Evolutionary conservation across 129 eudicot species (phyloP), one percentile per base, ranked within the genome.

Genomic region (Flaveria linearis): DNA sequence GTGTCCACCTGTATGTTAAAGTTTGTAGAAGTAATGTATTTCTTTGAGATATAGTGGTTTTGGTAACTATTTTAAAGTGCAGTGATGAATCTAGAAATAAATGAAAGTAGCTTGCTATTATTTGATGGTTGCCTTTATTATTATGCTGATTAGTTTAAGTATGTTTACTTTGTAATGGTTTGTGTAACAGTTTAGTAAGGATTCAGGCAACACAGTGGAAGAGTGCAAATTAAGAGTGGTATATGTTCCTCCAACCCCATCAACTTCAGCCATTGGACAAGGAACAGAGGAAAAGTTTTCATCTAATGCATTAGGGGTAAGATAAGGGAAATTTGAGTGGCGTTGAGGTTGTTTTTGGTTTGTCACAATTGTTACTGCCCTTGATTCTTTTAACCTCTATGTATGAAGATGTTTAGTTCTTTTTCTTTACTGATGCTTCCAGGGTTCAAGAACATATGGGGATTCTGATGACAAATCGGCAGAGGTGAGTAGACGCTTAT

Each of bases 211-310:
- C 74, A 65, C 46, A 9, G 90, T 93, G 9, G 97, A 93, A 73
- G 98, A 93, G 76, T 86, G 97, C 91, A 90, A 87, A 85, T 84
- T 93, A 82, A 86, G 63, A 87, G 98, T 93, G 74, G 16, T 88
- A 20, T 93, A 93, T 85, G 81, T 88, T 30, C 83, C 90, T 51
- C 87, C 87, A 69, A 89, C 88, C 7, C 92, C 92, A 14, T 85
- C 96, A 62, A 73, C 78, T 67, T 80, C 83, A 41, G 85, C 95
- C 3, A 86, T 88, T 74, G 80, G 87, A 57, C 95, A 88, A 80
- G 92, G 85, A 77, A 63, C 92, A 10, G 96, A 90, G 6, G 96
- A 92, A 78, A 92, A 84, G 42, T 78, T 68, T 57, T 82, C 97
- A 20, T 85, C 91, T 4, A 86, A 77, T 14, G 68, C 68, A 39